phyloP scores from a whole-genome alignment of 2,329 filamentous ascomycete genomes.

The Fusarium ramigenum region DNA sequence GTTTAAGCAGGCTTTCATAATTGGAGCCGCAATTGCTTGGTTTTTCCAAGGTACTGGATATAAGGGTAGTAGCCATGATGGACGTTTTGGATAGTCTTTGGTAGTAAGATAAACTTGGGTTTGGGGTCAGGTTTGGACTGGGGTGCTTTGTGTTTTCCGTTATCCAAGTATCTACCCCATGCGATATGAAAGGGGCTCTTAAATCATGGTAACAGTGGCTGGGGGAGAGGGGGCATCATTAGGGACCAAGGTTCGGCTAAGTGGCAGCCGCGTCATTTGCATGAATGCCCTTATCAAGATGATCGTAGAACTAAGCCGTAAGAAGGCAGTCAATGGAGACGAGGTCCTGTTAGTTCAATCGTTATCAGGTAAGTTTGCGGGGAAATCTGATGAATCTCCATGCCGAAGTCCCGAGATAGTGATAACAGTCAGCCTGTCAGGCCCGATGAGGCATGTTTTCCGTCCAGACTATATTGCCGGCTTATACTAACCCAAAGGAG shows the following conservation, averaged over 20 bases:
- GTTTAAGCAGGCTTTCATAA: background rate
- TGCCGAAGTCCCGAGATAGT: background rate
- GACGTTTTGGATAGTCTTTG: background rate
- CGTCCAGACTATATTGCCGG: background rate
- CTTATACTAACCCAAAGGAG: background rate
- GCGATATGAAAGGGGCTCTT: background rate
- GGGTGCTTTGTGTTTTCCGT: background rate
- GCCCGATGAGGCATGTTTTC: background rate
- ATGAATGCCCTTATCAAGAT: background rate
- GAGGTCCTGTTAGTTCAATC: background rate
- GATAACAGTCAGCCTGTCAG: background rate
- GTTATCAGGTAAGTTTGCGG: background rate
- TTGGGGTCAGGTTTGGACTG: background rate
- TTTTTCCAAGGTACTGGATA: background rate
- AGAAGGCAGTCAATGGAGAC: background rate
- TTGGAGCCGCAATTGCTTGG: background rate
- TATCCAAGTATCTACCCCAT: background rate
- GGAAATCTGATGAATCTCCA: background rate
- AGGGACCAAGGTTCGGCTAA: background rate
- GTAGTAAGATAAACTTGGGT: background rate
- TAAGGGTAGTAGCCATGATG: background rate
- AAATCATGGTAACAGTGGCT: background rate
- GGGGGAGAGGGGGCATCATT: background rate
- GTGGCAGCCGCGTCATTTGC: background rate
- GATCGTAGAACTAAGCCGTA: background rate